Percentiles rank a stretch among this genome's conserved stretches.
phyloP scores from a whole-genome alignment of 2,329 filamentous ascomycete genomes.

The Diaporthe sp. region DNA sequence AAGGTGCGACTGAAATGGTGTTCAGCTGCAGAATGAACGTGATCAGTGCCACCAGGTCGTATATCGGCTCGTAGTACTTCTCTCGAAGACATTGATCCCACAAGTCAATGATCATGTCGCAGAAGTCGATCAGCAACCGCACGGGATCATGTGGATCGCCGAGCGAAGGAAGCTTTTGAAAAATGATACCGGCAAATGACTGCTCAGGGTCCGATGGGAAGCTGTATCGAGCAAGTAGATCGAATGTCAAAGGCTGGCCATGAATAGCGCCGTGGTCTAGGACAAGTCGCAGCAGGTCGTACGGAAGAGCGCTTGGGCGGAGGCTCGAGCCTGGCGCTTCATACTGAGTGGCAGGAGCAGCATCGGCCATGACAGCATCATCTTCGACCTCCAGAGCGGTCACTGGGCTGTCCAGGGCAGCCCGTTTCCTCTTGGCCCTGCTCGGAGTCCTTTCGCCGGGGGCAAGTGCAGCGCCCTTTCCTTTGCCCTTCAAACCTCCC shows the following conservation, averaged over 20 bases:
- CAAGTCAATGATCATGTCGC: constrained; percentile 72
- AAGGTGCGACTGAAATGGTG: constrained; percentile 69
- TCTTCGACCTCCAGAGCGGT: constrained; percentile 69
- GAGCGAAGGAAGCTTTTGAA: constrained; percentile 75
- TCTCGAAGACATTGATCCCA: constrained; percentile 79
- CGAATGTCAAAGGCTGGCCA: constrained; percentile 74
- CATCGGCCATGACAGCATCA: constrained; percentile 50
- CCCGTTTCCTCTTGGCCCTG: constrained; percentile 79
- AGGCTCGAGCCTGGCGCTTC: constrained; percentile 28
- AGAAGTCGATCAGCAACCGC: constrained; percentile 75
- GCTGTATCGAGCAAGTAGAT: constrained; percentile 74
- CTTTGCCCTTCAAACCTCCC: constrained; percentile 53
- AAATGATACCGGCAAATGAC: constrained; percentile 76
- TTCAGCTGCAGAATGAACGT: constrained; percentile 75
- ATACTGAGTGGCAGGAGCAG: not conserved
- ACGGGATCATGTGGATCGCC: constrained; percentile 63
- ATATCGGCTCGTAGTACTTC: constrained; percentile 73
- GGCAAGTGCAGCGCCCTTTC: constrained; percentile 56
- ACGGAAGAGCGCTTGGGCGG: constrained; percentile 44
- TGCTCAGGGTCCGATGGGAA: constrained; percentile 75
- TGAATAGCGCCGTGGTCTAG: constrained; percentile 72
- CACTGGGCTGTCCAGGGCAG: constrained; percentile 75
- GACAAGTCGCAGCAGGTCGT: constrained; percentile 67
- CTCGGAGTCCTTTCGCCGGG: constrained; percentile 72
- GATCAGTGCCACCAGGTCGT: constrained; percentile 75